Conservation (phyloP, 495 filamentous ascomycete species). For the Schizothecium vesticola region DNA sequence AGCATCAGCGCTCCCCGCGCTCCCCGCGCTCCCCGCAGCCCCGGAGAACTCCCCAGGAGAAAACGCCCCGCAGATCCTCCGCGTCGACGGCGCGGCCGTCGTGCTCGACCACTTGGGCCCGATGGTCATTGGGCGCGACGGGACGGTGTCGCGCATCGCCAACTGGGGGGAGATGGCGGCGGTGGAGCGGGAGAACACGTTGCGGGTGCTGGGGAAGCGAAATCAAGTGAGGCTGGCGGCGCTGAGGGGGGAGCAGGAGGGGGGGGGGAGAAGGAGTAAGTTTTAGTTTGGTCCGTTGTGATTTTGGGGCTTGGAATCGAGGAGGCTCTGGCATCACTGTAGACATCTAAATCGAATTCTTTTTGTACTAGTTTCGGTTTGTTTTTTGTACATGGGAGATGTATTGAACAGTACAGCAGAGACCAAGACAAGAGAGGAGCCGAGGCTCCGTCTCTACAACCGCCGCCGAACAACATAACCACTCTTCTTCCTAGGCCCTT, state of each 20-base stretch:
- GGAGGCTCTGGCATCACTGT: no score
- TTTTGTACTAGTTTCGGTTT: not conserved
- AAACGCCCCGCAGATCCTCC: slow-evolving; percentile 40
- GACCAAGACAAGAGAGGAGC: not conserved
- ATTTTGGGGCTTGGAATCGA: not conserved
- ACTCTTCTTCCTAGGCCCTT: not conserved
- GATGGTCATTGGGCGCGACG: slow-evolving; percentile 63
- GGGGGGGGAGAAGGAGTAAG: not conserved
- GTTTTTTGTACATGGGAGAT: not conserved
- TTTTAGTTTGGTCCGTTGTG: not conserved
- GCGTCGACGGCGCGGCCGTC: slow-evolving; percentile 44
- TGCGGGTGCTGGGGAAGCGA: slow-evolving; percentile 57
- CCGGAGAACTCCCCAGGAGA: slow-evolving; percentile 4
- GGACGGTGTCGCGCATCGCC: slow-evolving; percentile 56
- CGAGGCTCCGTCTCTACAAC: not conserved
- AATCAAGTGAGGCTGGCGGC: slow-evolving; percentile 57
- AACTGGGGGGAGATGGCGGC: slow-evolving; percentile 66
- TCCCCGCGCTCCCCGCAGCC: slow-evolving; percentile 24
- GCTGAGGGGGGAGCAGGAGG: slow-evolving; percentile 36
- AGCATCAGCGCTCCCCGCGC: not conserved
- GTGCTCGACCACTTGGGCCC: slow-evolving; percentile 58
- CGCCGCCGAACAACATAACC: not conserved
- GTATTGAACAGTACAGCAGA: not conserved
- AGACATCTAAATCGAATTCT: not conserved
- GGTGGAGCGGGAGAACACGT: slow-evolving; percentile 54